Conservation (phyloP, 2,329 filamentous ascomycete species). For the Aspergillus latus region DNA sequence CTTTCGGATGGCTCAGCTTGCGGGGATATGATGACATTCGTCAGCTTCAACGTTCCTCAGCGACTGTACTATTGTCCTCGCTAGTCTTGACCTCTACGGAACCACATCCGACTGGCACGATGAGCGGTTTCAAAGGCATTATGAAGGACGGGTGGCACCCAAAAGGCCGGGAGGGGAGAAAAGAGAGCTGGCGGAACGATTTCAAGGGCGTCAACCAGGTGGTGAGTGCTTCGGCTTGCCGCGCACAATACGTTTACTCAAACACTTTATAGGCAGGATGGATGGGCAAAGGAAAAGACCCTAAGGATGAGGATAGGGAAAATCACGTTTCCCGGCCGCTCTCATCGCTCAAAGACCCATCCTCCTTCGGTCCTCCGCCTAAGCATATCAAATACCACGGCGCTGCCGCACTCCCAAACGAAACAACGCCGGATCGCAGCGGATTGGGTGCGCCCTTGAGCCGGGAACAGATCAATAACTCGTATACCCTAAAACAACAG, state of each 20-base stretch:
- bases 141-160: conserved; percentile 57
- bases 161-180: conserved; percentile 52
- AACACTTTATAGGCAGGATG: conserved; percentile 53
- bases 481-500: conserved; percentile 28
- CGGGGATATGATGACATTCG: conserved; percentile 12
- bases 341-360: conserved; percentile 70
- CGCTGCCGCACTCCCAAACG: conserved; percentile 44
- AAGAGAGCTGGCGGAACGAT: conserved; percentile 56
- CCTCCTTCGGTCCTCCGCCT: conserved; percentile 77
- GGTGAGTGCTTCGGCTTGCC: conserved; percentile 35
- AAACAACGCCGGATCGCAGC: conserved; percentile 45
- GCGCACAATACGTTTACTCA: conserved; percentile 1
- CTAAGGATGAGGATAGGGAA: conserved; percentile 39
- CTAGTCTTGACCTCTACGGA: not conserved
- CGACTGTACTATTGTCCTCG: not conserved
- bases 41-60: conserved; percentile 2
- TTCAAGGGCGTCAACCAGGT: conserved; percentile 59
- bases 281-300: conserved; percentile 57
- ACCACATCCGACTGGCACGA: conserved; percentile 24
- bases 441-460: conserved; percentile 47
- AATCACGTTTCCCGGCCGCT: conserved; percentile 64
- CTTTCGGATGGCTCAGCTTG: conserved; percentile 4
- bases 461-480: conserved; percentile 36
- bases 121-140: conserved; percentile 50
- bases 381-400: conserved; percentile 59